Conservation (phyloP, 805 yeast species). For the Yueomyces sinensis region DNA sequence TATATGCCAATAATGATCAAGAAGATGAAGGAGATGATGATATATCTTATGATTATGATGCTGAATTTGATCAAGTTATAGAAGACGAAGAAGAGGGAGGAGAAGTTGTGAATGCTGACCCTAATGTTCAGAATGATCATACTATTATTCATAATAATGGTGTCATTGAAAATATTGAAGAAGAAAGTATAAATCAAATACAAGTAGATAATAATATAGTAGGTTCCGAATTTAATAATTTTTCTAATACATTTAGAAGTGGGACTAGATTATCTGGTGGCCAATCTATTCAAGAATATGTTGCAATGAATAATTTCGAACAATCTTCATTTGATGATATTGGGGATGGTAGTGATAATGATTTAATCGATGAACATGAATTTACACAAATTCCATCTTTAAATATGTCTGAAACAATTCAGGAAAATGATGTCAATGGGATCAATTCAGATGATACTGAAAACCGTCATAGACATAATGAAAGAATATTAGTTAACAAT, state of each 20-base stretch:
- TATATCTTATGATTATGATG: slow-evolving; percentile 25
- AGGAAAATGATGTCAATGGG: slow-evolving; percentile 6
- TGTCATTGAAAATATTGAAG: slow-evolving; percentile 2
- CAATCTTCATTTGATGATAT: slow-evolving; percentile 14
- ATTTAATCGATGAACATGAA: slow-evolving; percentile 1
- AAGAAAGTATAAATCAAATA: slow-evolving; percentile 1
- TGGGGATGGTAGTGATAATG: slow-evolving; percentile 1
- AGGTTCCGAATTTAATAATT: not conserved
- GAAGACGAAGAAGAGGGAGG: slow-evolving; percentile 18
- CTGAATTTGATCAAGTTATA: slow-evolving; percentile 19
- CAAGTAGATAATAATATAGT: slow-evolving; percentile 1
- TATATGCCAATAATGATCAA: slow-evolving; percentile 1
- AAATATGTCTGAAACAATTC: slow-evolving; percentile 8
- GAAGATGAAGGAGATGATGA: slow-evolving; percentile 18
- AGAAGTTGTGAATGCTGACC: slow-evolving; percentile 25
- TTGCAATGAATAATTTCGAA: slow-evolving; percentile 12
- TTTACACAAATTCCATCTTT: slow-evolving; percentile 6
- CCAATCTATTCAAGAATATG: slow-evolving; percentile 14
- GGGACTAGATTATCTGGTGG: slow-evolving; percentile 1
- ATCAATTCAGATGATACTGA: too few relatives aligned
- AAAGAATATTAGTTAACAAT: too few relatives aligned
- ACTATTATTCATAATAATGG: not conserved
- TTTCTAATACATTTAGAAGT: not conserved
- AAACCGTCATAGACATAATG: too few relatives aligned
- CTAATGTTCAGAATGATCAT: slow-evolving; percentile 17